A percentile compares a stretch with the other conserved stretches of the same genome.
These are phyloP conservation scores for Nadsonia commutata DNA, from an alignment of 1,139 yeast genomes.

Conservation along the genomic window DNA sequence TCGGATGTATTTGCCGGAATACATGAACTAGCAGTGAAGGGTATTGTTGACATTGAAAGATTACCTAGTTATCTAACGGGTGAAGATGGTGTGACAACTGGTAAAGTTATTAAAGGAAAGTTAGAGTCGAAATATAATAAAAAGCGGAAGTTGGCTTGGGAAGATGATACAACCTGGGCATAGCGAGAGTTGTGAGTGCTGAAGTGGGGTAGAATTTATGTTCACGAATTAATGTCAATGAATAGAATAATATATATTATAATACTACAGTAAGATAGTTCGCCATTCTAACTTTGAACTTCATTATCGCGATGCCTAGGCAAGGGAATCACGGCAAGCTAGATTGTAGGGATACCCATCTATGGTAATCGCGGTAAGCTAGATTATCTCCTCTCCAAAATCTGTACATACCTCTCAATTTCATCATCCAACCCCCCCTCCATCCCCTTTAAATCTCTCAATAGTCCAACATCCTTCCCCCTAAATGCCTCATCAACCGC, in stretches of 20 bases:
- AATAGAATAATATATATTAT: no score
- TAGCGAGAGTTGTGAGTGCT: no score
- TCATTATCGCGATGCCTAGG: no score
- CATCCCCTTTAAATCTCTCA: conserved; percentile 28
- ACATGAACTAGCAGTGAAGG: conserved; percentile 50
- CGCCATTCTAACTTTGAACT: no score
- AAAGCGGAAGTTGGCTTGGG: not conserved
- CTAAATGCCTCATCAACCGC: conserved; percentile 51
- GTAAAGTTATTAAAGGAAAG: conserved; percentile 33
- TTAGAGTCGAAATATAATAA: conserved; percentile 9
- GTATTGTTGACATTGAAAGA: conserved; percentile 35
- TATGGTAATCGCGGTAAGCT: no score
- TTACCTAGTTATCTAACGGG: conserved; percentile 76
- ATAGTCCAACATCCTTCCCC: conserved; percentile 34
- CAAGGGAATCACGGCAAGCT: no score
- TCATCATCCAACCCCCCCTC: conserved; percentile 19
- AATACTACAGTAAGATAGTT: no score
- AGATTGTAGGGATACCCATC: no score
- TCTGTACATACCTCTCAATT: conserved; percentile 20
- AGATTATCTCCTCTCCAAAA: no score
- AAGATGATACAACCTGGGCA: not conserved
- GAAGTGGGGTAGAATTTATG: no score
- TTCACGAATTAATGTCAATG: no score
- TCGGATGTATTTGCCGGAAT: conserved; percentile 71
- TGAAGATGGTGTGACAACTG: conserved; percentile 43